A percentile compares a stretch with the other conserved stretches of the same genome.
phyloP scores from a whole-genome alignment of 1,284 basidiomycete species.

The Ustilago crameri region DNA sequence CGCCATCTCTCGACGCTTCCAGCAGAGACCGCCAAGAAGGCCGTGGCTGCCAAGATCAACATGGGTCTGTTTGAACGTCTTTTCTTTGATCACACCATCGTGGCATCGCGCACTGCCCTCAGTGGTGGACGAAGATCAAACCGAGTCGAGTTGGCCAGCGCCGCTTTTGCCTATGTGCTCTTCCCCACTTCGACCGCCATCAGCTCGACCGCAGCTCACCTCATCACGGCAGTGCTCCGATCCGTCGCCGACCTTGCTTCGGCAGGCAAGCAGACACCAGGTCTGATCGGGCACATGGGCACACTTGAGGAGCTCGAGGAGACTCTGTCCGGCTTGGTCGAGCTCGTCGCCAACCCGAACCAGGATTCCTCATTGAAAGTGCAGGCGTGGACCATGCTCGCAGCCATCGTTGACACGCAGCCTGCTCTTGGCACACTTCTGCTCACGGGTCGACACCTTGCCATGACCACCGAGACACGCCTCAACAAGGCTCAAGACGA shows the following conservation, averaged over 20 bases:
- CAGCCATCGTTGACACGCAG: slow-evolving; percentile 83
- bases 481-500: slow-evolving; percentile 36
- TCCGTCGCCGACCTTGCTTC: slow-evolving; percentile 32
- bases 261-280: slow-evolving; percentile 25
- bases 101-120: slow-evolving; percentile 35
- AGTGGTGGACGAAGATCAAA: slow-evolving; percentile 32
- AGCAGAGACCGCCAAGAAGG: slow-evolving; percentile 41
- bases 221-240: slow-evolving; percentile 53
- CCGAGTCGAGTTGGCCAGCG: slow-evolving; percentile 48
- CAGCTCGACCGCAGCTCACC: slow-evolving; percentile 51
- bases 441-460: slow-evolving; percentile 77
- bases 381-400: slow-evolving; percentile 83
- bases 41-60: slow-evolving; percentile 24
- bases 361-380: slow-evolving; percentile 77
- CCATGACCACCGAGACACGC: slow-evolving; percentile 56
- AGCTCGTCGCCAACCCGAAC: slow-evolving; percentile 70
- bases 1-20: slow-evolving; percentile 45
- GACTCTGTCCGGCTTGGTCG: slow-evolving; percentile 48
- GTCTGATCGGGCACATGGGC: slow-evolving; percentile 64
- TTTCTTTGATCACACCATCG: slow-evolving; percentile 53
- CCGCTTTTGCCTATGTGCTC: slow-evolving; percentile 47
- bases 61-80: slow-evolving; percentile 52
- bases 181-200: slow-evolving; percentile 45
- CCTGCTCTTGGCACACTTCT: slow-evolving; percentile 86
- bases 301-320: slow-evolving; percentile 62